These are phyloP conservation scores for Nicotiana obtusifolia DNA, from an alignment of 257 asterid genomes.

Conservation along the genomic window DNA sequence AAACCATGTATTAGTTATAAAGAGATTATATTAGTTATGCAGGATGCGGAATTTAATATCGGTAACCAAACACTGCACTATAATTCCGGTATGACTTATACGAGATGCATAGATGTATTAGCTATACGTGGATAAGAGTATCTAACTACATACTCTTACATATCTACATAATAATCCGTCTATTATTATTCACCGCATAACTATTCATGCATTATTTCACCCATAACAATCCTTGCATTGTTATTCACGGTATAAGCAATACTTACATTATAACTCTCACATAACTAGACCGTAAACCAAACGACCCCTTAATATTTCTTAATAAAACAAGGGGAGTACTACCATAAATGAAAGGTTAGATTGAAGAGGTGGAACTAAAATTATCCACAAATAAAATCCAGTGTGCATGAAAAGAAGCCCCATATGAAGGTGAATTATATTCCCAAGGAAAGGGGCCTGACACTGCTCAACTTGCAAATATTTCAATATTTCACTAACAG, in stretches of 20 bases:
- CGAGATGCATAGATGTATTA: background rate
- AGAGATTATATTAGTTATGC: background rate
- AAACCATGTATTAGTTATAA: background rate
- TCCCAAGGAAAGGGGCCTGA: background rate
- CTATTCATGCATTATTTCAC: background rate
- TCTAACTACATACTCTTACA: background rate
- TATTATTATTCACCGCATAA: background rate
- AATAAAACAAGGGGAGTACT: background rate
- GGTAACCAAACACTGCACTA: background rate
- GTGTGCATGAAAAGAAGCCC: background rate
- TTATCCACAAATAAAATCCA: background rate
- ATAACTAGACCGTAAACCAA: slow-evolving; percentile 1
- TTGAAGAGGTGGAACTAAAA: background rate
- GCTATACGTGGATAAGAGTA: background rate
- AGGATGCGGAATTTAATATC: background rate
- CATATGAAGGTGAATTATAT: background rate
- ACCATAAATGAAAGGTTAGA: background rate
- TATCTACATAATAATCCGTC: background rate
- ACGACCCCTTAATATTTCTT: background rate
- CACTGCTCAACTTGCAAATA: background rate
- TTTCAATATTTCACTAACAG: background rate
- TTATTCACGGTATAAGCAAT: background rate
- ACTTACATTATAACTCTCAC: background rate
- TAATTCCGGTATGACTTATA: background rate
- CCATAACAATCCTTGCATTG: background rate